Evolutionary conservation across 768 basidiomycete genomes (phyloP).

Genomic region (Polyporus arcularius): DNA sequence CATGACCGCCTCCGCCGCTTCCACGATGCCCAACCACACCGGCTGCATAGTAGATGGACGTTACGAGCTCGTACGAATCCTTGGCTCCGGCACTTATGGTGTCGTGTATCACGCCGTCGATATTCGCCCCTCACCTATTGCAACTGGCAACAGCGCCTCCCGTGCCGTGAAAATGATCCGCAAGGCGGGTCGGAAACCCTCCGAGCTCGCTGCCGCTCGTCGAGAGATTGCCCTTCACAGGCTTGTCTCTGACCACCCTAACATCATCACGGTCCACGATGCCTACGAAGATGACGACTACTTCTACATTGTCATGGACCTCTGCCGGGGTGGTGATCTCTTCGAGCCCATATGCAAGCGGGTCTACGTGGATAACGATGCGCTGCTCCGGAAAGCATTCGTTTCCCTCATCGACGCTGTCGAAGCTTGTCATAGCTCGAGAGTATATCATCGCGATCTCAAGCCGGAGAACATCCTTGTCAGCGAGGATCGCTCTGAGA

Average conservation of each 20-base stretch:
- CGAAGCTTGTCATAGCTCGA: constrained; percentile 45
- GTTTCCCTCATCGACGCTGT: constrained; percentile 53
- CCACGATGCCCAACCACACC: constrained; percentile 22
- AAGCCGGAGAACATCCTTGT: constrained; percentile 54
- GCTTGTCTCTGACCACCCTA: constrained; percentile 4
- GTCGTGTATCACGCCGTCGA: constrained; percentile 27
- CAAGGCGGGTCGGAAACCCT: constrained; percentile 4
- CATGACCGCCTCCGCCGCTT: background rate
- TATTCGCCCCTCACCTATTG: background rate
- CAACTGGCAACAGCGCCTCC: background rate
- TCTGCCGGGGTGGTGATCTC: constrained; percentile 38
- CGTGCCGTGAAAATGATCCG: constrained; percentile 24
- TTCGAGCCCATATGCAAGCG: constrained; percentile 1
- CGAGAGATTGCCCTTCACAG: constrained; percentile 11
- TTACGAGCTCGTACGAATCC: constrained; percentile 21
- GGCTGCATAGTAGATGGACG: constrained; percentile 18
- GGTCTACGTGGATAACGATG: constrained; percentile 43
- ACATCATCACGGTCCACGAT: constrained; percentile 8
- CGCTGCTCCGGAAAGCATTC: constrained; percentile 46
- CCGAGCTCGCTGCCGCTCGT: background rate
- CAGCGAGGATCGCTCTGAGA: constrained; percentile 37
- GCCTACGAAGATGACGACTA: constrained; percentile 9
- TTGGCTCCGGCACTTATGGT: constrained; percentile 25
- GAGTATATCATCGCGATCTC: constrained; percentile 55
- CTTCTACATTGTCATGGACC: constrained; percentile 21